A percentile compares a stretch with the other conserved stretches of the same genome.
These are phyloP conservation scores for Pleurotus eryngii DNA, from an alignment of 768 basidiomycete species.

Conservation along the genomic window DNA sequence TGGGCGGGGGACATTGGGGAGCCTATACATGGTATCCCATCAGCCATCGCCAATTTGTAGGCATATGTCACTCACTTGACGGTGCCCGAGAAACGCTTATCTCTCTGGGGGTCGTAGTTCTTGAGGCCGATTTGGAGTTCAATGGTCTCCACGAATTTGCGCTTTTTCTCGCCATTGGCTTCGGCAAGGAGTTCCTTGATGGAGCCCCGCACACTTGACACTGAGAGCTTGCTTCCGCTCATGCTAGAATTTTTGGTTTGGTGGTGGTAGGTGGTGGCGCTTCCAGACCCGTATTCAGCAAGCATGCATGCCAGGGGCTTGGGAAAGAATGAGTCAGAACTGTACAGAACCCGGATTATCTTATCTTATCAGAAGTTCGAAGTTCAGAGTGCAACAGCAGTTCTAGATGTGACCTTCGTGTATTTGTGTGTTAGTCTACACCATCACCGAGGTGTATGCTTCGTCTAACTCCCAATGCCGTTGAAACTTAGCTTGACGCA, in stretches of 20 bases:
- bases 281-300: neutral
- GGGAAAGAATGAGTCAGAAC: neutral
- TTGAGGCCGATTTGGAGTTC: slow-evolving; percentile 96
- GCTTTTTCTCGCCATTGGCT: slow-evolving; percentile 83
- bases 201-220: slow-evolving; percentile 99
- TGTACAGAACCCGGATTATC: neutral
- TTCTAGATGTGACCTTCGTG: no score
- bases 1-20: slow-evolving; percentile 95
- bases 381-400: no score
- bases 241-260: slow-evolving; percentile 3
- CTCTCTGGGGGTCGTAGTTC: slow-evolving; percentile 99
- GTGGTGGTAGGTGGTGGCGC: neutral
- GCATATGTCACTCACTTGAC: slow-evolving; percentile 66
- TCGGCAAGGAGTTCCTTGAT: slow-evolving; percentile 87
- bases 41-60: slow-evolving; percentile 8
- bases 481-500: no score
- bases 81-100: slow-evolving; percentile 99
- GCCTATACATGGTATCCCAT: slow-evolving; percentile 40
- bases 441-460: no score
- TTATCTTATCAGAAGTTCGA: no score
- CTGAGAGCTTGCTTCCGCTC: slow-evolving; percentile 81
- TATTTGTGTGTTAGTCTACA: no score
- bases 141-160: slow-evolving; percentile 95
- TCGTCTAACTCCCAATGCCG: no score
- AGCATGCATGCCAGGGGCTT: neutral